A percentile compares a stretch with the other conserved stretches of the same genome.
phyloP scores from a whole-genome alignment of 345 rosid species.

The Pistacia integerrima region DNA sequence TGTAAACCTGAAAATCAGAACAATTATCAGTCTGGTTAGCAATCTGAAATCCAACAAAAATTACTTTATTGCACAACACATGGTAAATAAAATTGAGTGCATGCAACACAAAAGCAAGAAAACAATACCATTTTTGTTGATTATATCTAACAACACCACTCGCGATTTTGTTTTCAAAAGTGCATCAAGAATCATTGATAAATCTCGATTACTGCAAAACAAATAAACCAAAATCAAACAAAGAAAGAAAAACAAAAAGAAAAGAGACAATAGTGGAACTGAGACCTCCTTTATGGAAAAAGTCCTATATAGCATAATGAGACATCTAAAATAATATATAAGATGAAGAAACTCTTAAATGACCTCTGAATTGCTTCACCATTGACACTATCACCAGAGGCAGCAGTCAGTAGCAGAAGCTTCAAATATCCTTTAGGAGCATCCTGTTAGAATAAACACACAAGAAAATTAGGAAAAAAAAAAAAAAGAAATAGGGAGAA shows the following conservation, averaged over 20 bases:
- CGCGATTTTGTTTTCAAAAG: slow-evolving; percentile 94
- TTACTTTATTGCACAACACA: slow-evolving; percentile 7
- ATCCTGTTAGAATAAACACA: slow-evolving; percentile 57
- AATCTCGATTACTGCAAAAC: slow-evolving; percentile 89
- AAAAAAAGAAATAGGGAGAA: slow-evolving; percentile 1
- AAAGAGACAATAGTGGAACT: slow-evolving; percentile 4
- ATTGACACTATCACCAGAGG: slow-evolving; percentile 80
- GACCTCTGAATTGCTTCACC: slow-evolving; percentile 97
- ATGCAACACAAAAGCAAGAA: slow-evolving; percentile 21
- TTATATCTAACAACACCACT: slow-evolving; percentile 70
- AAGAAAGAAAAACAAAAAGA: background rate
- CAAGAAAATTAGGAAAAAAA: background rate
- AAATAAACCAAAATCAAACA: slow-evolving; percentile 29
- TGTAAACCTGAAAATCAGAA: slow-evolving; percentile 64
- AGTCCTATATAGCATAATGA: background rate
- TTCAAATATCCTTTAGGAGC: slow-evolving; percentile 90
- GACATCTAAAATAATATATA: slow-evolving; percentile 13
- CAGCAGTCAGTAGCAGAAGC: slow-evolving; percentile 94
- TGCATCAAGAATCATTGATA: slow-evolving; percentile 99
- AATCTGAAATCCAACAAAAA: slow-evolving; percentile 11
- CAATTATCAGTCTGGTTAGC: slow-evolving; percentile 25
- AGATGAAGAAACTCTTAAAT: slow-evolving; percentile 23
- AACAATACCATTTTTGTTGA: slow-evolving; percentile 83
- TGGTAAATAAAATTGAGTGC: slow-evolving; percentile 19
- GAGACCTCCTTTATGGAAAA: background rate